These are phyloP conservation scores for Calonectria henricotiae DNA, from an alignment of 2,329 filamentous ascomycete species.

Conservation along the genomic window DNA sequence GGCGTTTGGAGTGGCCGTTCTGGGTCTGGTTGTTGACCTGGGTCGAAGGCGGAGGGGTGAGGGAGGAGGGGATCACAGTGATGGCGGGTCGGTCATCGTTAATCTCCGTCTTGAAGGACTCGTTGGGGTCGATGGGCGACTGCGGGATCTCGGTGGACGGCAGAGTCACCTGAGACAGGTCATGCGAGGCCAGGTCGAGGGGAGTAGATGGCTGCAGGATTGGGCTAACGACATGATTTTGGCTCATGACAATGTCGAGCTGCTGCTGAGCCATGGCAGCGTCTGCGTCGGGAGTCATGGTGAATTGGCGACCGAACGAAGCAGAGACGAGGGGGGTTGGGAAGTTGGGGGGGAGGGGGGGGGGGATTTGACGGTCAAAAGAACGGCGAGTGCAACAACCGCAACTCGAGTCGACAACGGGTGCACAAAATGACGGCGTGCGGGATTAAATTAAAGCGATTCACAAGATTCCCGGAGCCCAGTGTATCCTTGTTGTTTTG, in stretches of 20 bases:
- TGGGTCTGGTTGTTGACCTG: slow-evolving; percentile 61
- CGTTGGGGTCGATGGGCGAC: slow-evolving; percentile 67
- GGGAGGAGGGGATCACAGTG: slow-evolving; percentile 71
- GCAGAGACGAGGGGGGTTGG: slow-evolving; percentile 13
- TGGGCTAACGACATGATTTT: slow-evolving; percentile 56
- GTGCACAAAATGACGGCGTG: not conserved
- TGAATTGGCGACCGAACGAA: slow-evolving; percentile 44
- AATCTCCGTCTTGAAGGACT: slow-evolving; percentile 68
- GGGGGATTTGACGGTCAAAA: slow-evolving; percentile 23
- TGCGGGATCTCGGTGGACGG: slow-evolving; percentile 72
- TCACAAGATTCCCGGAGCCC: slow-evolving; percentile 9
- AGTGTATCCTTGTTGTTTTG: slow-evolving; percentile 30
- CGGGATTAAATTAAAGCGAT: slow-evolving; percentile 15
- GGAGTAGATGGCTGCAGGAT: slow-evolving; percentile 56
- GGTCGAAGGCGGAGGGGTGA: slow-evolving; percentile 73
- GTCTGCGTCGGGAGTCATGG: slow-evolving; percentile 58
- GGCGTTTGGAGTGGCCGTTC: slow-evolving; percentile 49
- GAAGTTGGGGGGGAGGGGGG: slow-evolving; percentile 10
- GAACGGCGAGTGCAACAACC: slow-evolving; percentile 39
- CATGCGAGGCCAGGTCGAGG: slow-evolving; percentile 52
- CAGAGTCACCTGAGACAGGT: slow-evolving; percentile 70
- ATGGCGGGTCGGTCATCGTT: slow-evolving; percentile 64
- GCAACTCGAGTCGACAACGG: slow-evolving; percentile 9
- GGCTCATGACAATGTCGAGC: slow-evolving; percentile 54
- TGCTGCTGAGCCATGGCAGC: slow-evolving; percentile 54